Percentiles rank a stretch among this genome's conserved stretches.
phyloP scores from a whole-genome alignment of 805 yeast species.

The Lachancea quebecensis region DNA sequence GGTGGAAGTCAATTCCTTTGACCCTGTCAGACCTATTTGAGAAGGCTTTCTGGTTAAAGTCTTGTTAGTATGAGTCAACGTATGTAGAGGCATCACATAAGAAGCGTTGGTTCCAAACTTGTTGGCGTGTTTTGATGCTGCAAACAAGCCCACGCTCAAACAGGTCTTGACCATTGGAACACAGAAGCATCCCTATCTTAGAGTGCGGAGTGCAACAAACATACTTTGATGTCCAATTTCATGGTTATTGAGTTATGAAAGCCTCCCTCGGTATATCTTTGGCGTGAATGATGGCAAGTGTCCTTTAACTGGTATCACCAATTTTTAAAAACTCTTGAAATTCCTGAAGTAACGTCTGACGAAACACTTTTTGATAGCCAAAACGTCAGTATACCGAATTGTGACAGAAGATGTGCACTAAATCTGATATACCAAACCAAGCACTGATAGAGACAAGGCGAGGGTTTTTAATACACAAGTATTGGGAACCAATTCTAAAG shows the following conservation, averaged over 20 bases:
- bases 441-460: no score
- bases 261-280: background rate
- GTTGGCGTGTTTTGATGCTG: no score
- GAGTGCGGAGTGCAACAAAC: background rate
- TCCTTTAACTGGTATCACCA: background rate
- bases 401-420: background rate
- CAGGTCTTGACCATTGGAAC: background rate
- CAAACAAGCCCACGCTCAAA: no score
- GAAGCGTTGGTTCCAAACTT: no score
- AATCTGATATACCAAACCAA: no score
- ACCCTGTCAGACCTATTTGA: conserved; percentile 93
- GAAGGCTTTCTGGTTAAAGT: conserved; percentile 59
- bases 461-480: no score
- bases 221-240: conserved; percentile 9
- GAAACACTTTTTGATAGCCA: background rate
- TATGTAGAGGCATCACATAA: no score
- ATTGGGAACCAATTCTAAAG: no score
- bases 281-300: background rate
- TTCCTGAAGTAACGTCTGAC: background rate
- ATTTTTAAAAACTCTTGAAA: background rate
- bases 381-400: background rate
- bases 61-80: background rate
- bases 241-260: background rate
- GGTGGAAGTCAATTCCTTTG: conserved; percentile 96
- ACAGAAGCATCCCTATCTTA: no score